These are phyloP conservation scores for Phytophthora ramorum DNA, from an alignment of 352 stramenopile species.

Conservation along the genomic window DNA sequence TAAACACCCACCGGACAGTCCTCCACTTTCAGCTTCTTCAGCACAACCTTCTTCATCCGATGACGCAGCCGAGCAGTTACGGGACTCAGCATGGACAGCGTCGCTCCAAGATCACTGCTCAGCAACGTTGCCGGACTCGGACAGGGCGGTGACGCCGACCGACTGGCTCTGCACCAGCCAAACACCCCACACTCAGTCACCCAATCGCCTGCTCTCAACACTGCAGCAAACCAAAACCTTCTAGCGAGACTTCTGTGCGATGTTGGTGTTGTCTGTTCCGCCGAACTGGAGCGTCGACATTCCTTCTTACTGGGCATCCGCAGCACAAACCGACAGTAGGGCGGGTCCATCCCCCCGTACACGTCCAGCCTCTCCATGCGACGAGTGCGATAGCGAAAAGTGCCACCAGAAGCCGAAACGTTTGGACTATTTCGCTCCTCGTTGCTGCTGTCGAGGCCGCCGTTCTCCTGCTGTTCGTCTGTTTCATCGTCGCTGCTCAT, in stretches of 20 bases:
- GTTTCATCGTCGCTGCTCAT: constrained; percentile 42
- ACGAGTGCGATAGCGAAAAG: constrained; percentile 41
- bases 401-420: background rate
- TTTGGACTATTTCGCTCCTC: background rate
- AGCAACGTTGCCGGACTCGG: constrained; percentile 50
- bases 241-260: constrained; percentile 15
- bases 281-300: constrained; percentile 27
- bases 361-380: constrained; percentile 32
- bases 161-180: constrained; percentile 9
- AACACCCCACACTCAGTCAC: background rate
- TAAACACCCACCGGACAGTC: constrained; percentile 31
- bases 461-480: constrained; percentile 25
- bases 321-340: constrained; percentile 15
- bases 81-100: constrained; percentile 51
- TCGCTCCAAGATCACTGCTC: constrained; percentile 44
- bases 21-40: constrained; percentile 34
- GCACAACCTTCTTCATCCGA: constrained; percentile 32
- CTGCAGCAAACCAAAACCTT: constrained; percentile 24
- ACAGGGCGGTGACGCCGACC: constrained; percentile 40
- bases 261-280: constrained; percentile 25
- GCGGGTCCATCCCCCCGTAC: constrained; percentile 31
- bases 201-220: background rate
- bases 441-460: constrained; percentile 5
- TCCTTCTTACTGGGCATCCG: constrained; percentile 22
- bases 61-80: constrained; percentile 13